Conservation (phyloP, 805 yeast species). For the Yarrowia sp. region DNA sequence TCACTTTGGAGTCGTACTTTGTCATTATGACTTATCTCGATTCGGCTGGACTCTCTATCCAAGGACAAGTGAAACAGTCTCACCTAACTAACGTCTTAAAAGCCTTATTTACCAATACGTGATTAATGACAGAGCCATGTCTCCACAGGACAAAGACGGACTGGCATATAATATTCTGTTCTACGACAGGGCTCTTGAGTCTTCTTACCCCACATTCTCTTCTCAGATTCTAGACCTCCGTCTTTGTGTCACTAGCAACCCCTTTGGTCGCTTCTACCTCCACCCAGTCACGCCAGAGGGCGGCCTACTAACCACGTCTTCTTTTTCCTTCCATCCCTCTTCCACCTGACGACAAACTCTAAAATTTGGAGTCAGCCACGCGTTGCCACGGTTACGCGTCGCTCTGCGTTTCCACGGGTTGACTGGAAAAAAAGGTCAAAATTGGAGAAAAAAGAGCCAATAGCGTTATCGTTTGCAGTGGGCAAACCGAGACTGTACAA, state of each 20-base stretch:
- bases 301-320: not conserved
- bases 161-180: too few species aligned
- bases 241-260: too few species aligned
- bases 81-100: conserved; percentile 1
- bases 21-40: not conserved
- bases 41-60: not conserved
- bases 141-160: not conserved
- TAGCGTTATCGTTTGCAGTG: not conserved
- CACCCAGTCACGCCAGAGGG: too few species aligned
- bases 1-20: too few species aligned
- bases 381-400: conserved; percentile 25
- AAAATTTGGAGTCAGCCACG: not conserved
- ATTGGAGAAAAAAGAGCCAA: not conserved
- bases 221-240: too few species aligned
- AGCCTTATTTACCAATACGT: not conserved
- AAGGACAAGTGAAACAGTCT: not conserved
- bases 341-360: not conserved
- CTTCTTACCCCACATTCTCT: too few species aligned
- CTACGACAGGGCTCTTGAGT: too few species aligned
- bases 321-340: not conserved
- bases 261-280: too few species aligned
- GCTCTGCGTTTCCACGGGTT: not conserved
- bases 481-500: not conserved
- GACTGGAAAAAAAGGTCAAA: too few species aligned
- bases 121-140: not conserved